Evolutionary conservation across 106 monocot species (phyloP), one percentile per base, ranked within the genome.

Genomic region (Posidonia australis): DNA sequence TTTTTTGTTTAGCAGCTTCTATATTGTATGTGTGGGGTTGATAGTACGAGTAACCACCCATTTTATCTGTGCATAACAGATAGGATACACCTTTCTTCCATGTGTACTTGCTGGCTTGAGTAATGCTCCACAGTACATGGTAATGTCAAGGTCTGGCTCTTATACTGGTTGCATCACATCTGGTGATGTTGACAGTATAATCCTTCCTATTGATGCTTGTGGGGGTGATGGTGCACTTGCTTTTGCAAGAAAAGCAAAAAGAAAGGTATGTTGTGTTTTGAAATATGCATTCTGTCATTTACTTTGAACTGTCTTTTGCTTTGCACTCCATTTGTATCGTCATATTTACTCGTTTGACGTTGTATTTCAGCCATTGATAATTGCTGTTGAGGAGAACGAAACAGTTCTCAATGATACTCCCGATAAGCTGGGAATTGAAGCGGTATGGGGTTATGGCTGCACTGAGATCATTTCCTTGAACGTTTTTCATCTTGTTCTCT

Each of bases 101-200:
- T 93, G 93, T 42, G 93, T 93, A 56, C 89, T 93, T 69, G 80
- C 89, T n/a, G 89, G 93, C 27, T 56, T 93, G 68, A 86, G 86
- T 58, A 70, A 51, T 47, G 93, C 93, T 25, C 89, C 93, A 0
- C 93, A 86, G 63, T 93, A 93, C 64, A 66, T 82, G 13, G 69
- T 59, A 1, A 17, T 32, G 67, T 59, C 62, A 64, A 73, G 60
- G 22, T 46, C 60, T 3, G 68, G 65, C n/a, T 26, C 32, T 54
- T 69, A 51, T n/a, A 49, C 66, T 61, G 79, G 76, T 53, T 81
- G 58, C 23, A 63, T 93, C 64, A 61, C 81, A 43, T 73, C 83
- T 68, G 64, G 66, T 60, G 81, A 93, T 77, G 89, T 93, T 66
- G 93, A 93, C 36, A 93, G 93, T 69, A 79, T 93, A 18, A 55